Base-by-base conservation (phyloP, 1,284 basidiomycete species). In the Puccinia hordei region DNA sequence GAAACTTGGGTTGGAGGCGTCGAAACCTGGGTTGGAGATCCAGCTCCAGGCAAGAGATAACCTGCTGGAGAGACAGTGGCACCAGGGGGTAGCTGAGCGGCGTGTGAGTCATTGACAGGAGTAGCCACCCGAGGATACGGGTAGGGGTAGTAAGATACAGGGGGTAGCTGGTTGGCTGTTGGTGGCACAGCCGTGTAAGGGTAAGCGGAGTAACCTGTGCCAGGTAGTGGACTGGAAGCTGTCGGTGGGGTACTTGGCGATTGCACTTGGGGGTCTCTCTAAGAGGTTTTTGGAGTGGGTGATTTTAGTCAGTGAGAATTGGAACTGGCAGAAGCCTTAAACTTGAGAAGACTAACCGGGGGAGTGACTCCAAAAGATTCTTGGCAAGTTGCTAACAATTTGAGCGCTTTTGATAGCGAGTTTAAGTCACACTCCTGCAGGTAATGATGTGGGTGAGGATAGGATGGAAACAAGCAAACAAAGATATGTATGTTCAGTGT, bases 401-500 rank as follows among this genome's bases (percentile, higher is more conserved):
- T 63, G 2, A 63, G 33, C 8, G 59, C 59, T 27, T 63, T 63
- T 33, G 59, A 35, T 19, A 38, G 59, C 33, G 59, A 63, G 59
- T 63, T 63, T 3, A 63, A 63, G 59, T 63, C 59, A 63, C 59
- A 63, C 33, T 63, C 59, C 59, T 63, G 19, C 33, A 35, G 59
- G 59, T 17, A 22, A 12, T 13, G 57, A 15, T 63, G 15, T 17
- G 17, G 24, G 33, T 22, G 33, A 15, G 59, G 59, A 17, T 22
- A 38, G 38, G 19, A 38, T 5, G 2, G 4, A 12, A 15, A 13
- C 33, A 6, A 35, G 33, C 33, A 63, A 63, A 27, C 33, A 63
- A n/a, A 17, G 17, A 63, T 63, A 2, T 22, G 33, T 17, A 33
- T 38, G 2, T 9, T 49, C 13, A 49, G 46, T 15, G 59, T 63